Evolutionary conservation across 73 alveolate genomes (phyloP).

Genomic region (Stentor roeselii): DNA sequence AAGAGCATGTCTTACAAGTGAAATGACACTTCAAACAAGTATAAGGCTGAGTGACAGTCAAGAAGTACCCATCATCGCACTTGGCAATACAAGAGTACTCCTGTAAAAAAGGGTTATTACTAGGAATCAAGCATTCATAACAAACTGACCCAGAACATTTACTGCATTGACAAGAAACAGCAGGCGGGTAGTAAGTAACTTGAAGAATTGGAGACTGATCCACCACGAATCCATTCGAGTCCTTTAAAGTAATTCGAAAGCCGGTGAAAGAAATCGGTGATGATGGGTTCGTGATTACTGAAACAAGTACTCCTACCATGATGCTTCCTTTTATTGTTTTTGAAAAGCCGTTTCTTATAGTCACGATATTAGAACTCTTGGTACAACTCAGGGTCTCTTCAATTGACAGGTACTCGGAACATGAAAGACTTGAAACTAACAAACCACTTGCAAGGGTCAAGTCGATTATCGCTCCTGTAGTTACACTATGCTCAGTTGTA

Average conservation of each 20-base stretch:
- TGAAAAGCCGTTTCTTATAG: neutral
- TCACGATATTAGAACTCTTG: neutral
- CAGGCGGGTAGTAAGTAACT: neutral
- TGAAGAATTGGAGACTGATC: neutral
- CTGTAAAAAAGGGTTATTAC: neutral
- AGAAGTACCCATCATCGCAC: neutral
- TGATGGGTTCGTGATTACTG: neutral
- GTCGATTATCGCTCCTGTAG: neutral
- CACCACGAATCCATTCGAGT: neutral
- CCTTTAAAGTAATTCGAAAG: neutral
- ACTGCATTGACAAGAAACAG: neutral
- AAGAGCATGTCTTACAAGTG: neutral
- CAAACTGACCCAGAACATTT: neutral
- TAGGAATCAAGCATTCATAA: neutral
- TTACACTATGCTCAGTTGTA: neutral
- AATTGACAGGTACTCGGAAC: neutral
- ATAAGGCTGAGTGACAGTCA: neutral
- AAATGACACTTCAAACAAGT: slow-evolving; percentile 10
- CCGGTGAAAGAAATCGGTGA: neutral
- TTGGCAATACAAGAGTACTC: neutral
- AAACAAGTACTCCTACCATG: neutral
- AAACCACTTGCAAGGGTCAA: neutral
- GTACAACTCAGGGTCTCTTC: neutral
- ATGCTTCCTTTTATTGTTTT: neutral
- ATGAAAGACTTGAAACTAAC: neutral